Percentiles rank a stretch among this genome's conserved stretches.
Conservation (phyloP, 371 early-diverging fungal species). For the Haplosporangium sp. region DNA sequence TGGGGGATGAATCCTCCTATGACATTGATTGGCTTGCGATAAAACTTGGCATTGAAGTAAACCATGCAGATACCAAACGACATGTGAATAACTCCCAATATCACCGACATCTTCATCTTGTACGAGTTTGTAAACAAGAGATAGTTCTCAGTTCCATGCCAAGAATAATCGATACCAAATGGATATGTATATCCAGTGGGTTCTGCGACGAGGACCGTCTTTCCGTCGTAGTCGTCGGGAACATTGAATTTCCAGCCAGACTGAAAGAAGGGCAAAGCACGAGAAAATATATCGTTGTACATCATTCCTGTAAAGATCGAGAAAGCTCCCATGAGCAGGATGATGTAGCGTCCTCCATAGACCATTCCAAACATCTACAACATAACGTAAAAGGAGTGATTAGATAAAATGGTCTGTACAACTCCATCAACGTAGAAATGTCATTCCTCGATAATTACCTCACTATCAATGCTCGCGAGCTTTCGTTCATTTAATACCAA, state of each 20-base stretch:
- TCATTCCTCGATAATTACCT: conserved; percentile 64
- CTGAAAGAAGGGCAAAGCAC: conserved; percentile 81
- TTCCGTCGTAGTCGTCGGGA: conserved; percentile 60
- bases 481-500: conserved; percentile 86
- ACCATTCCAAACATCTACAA: conserved; percentile 88
- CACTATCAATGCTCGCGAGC: conserved; percentile 75
- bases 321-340: conserved; percentile 96
- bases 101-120: conserved; percentile 99
- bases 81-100: conserved; percentile 99
- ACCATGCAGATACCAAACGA: conserved; percentile 93
- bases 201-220: conserved; percentile 45
- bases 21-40: conserved; percentile 84
- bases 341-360: conserved; percentile 97
- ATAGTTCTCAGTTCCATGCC: conserved; percentile 96
- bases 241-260: conserved; percentile 84
- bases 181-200: conserved; percentile 61
- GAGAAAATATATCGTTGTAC: conserved; percentile 98
- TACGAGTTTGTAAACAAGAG: conserved; percentile 98
- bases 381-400: neutral
- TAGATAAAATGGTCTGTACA: conserved; percentile 6
- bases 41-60: conserved; percentile 91
- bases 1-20: conserved; percentile 95
- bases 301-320: conserved; percentile 98
- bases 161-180: conserved; percentile 83
- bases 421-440: too few relatives aligned